Conservation (phyloP, 2,329 filamentous ascomycete species). For the Podosphaera xanthii region DNA sequence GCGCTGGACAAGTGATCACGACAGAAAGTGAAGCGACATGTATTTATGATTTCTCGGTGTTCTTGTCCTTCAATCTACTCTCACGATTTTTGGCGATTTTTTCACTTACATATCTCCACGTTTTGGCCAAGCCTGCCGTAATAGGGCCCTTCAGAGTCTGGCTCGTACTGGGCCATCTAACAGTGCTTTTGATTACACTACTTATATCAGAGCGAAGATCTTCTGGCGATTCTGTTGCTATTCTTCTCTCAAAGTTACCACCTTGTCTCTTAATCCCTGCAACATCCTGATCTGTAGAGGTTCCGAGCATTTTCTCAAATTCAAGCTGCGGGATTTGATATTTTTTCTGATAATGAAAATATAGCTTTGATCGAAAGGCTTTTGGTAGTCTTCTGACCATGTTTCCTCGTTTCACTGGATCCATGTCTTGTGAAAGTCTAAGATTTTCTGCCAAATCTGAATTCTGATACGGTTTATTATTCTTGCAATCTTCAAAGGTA, state of each 20-base stretch:
- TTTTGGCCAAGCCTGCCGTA: conserved; percentile 50
- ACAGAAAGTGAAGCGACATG: no score
- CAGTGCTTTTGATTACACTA: conserved; percentile 62
- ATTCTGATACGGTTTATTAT: conserved; percentile 35
- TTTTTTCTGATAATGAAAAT: conserved; percentile 86
- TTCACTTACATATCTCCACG: conserved; percentile 56
- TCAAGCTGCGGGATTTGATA: conserved; percentile 66
- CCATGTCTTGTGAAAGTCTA: conserved; percentile 69
- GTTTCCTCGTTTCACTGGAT: conserved; percentile 70
- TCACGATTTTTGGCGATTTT: conserved; percentile 44
- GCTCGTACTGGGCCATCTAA: conserved; percentile 74
- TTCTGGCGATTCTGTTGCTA: conserved; percentile 44
- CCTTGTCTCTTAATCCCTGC: conserved; percentile 50
- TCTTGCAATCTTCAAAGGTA: conserved; percentile 43
- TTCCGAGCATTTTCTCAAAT: conserved; percentile 65
- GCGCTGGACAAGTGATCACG: no score
- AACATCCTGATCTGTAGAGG: conserved; percentile 47
- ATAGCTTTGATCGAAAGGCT: conserved; percentile 68
- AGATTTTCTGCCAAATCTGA: conserved; percentile 40
- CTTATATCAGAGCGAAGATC: conserved; percentile 50
- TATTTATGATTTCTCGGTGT: background rate
- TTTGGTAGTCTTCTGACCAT: conserved; percentile 86
- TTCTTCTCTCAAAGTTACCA: conserved; percentile 66
- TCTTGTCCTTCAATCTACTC: conserved; percentile 11
- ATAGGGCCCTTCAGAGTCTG: conserved; percentile 70